Base-by-base conservation (phyloP, 2,329 filamentous ascomycete genomes). In the Orbilia ellipsospora region DNA sequence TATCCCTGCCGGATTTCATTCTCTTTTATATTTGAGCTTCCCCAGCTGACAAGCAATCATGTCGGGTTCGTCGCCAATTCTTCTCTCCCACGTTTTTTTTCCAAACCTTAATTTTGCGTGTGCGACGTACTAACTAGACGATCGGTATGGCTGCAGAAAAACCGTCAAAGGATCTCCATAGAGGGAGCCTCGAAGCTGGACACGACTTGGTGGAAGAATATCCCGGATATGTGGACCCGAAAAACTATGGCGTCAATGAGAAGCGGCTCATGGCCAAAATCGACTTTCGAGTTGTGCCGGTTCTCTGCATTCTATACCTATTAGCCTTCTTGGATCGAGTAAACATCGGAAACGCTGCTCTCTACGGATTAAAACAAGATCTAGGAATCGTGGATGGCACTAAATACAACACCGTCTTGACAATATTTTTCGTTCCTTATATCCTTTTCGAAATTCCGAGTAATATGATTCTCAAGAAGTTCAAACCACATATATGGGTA, bases 351-450 rank as follows among this genome's bases (percentile, higher is more conserved):
- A 94, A 94, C 82, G 92, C 91, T 28, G 87, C 86, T 51, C 85
- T 91, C 54, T 92, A 92, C 77, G 85, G 86, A 48, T 84, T 94
- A 13, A 84, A 85, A 26, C 80, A 85, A 10, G 91, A 94, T 77
- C 84, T 94, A 4, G 76, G 84, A 2, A 86, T 94, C 28, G 77
- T 78, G 0, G 83, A 85, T 23, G 84, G 84, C 51, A 83, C 83
- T 4, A 84, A 91, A 80, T 94, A 91, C 83, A 94, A 93, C 82
- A 91, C 89, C 13, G 90, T 90, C 0, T 84, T 94, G 75, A 90
- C 90, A 68, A 92, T 94, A 80, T 94, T 94, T 84, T 94, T 94
- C 82, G 87, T 94, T 0, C 91, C 92, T 0, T 94, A 94, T 81
- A 85, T 92, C 78, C 79, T 91, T 23, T 82, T 81, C 42, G 89